These are phyloP conservation scores for Salvia splendens DNA, from an alignment of 257 asterid genomes.

Conservation along the genomic window DNA sequence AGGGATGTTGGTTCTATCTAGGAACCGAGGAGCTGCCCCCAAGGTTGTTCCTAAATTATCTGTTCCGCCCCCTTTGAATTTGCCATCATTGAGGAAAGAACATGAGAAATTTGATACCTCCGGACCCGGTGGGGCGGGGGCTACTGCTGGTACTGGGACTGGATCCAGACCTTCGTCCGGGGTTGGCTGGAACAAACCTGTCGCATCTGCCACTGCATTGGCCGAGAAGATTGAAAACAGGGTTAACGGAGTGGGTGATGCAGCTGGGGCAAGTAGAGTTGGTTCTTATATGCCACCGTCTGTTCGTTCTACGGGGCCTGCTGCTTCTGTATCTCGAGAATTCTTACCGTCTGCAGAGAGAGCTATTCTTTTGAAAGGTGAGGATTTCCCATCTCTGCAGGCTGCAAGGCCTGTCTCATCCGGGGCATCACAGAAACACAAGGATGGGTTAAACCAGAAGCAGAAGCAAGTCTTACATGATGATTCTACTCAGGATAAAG, in stretches of 20 bases:
- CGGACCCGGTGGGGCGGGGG: conserved; percentile 59
- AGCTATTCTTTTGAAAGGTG: conserved; percentile 86
- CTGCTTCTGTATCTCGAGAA: conserved; percentile 46
- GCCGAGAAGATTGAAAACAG: conserved; percentile 52
- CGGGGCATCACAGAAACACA: conserved; percentile 65
- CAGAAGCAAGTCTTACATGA: conserved; percentile 53
- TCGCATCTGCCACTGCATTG: conserved; percentile 39
- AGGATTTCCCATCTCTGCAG: conserved; percentile 95
- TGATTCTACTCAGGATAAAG: conserved; percentile 50
- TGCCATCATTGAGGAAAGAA: conserved; percentile 94
- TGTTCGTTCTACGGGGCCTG: conserved; percentile 55
- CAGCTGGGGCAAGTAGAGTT: conserved; percentile 45
- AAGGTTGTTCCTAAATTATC: conserved; percentile 78
- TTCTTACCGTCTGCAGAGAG: conserved; percentile 49
- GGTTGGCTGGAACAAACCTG: conserved; percentile 89
- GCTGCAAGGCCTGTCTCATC: conserved; percentile 79
- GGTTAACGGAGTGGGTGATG: conserved; percentile 43
- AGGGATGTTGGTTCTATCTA: conserved; percentile 87
- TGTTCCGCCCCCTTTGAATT: conserved; percentile 94
- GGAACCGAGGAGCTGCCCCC: conserved; percentile 55
- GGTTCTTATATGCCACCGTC: conserved; percentile 82
- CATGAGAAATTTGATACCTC: conserved; percentile 73
- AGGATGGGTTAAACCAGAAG: conserved; percentile 62
- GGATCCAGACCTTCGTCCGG: conserved; percentile 85
- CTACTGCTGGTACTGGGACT: conserved; percentile 63